Evolutionary conservation across 225 moss, liverwort and hornwort species (phyloP).

Genomic region (Physcomitrium patens): DNA sequence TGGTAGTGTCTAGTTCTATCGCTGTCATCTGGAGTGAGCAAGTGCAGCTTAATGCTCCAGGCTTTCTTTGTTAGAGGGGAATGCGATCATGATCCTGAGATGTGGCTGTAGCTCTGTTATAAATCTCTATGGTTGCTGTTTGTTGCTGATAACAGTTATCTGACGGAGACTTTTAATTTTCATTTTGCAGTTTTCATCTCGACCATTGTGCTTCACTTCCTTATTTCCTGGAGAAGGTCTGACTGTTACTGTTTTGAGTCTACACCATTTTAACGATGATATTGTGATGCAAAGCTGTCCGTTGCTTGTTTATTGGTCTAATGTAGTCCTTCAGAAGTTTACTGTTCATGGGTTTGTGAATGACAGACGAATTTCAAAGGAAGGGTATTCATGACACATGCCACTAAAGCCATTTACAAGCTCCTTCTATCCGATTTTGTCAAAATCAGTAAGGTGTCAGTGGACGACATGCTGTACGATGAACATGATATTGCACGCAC

Average conservation of each 20-base stretch:
- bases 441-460: conserved; percentile 90
- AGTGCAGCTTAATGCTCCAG: neutral
- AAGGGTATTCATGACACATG: conserved; percentile 98
- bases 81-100: neutral
- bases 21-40: conserved; percentile 5
- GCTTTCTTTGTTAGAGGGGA: neutral
- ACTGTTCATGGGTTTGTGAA: conserved; percentile 17
- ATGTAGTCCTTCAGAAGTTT: neutral
- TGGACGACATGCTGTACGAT: conserved; percentile 96
- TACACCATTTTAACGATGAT: neutral
- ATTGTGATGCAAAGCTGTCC: conserved; percentile 2
- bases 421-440: conserved; percentile 90
- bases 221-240: conserved; percentile 94
- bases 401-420: conserved; percentile 96
- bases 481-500: conserved; percentile 92
- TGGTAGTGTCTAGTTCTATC: neutral
- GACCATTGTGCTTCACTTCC: conserved; percentile 98
- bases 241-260: conserved; percentile 10
- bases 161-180: conserved; percentile 20
- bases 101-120: neutral
- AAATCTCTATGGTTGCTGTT: conserved; percentile 10
- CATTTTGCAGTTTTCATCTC: conserved; percentile 86
- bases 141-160: neutral
- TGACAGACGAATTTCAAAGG: conserved; percentile 93
- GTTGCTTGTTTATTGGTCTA: neutral